Base-by-base conservation (phyloP, 2,329 filamentous ascomycete species). In the Lachnellula cervina region DNA sequence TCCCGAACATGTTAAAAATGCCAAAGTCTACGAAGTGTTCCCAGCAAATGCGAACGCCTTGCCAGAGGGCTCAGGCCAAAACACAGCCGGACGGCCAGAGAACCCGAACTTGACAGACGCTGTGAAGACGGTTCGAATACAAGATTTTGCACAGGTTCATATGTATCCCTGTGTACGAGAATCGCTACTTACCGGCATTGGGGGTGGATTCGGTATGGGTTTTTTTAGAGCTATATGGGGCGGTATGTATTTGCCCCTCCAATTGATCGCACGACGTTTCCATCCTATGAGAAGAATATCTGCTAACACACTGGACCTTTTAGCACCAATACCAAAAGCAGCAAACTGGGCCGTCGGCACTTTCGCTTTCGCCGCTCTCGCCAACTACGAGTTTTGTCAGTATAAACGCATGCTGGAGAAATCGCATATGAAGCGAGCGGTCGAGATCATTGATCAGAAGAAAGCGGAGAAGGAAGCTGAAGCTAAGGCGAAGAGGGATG, bases 311-410 rank as follows among this genome's bases (percentile, higher is more conserved):
- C 23, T 52, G 50, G 49, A 63, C 13, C 11, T 1, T 21, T 17
- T 21, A 82, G 83, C 80, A 43, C 78, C 80, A 17, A 73, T 90
- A 58, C 80, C 80, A 54, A 83, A 81, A 66, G 83, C 89, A 1
- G 86, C 87, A 37, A 95, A 95, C 67, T 96, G 89, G 88, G 91
- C 90, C 0, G 90, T 94, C 5, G 89, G 85, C 6, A 79, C 83
- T 37, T 96, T 94, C 70, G 77, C 86, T 23, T 69, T 87, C 19
- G 81, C 81, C 6, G 86, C 88, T n/a, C 76, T 88, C 47, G 79
- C 80, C 32, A 86, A 87, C 50, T 94, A 91, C 73, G 90, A 97
- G 73, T 90, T 88, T 67, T 97, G 93, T 74, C 85, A 91, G 67
- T 86, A 85, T 63, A 80, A 82, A 59, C 80, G 91, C 57, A 78